Evolutionary conservation across 75 land plant species (phyloP).

Genomic region (Gnetum montanum): DNA sequence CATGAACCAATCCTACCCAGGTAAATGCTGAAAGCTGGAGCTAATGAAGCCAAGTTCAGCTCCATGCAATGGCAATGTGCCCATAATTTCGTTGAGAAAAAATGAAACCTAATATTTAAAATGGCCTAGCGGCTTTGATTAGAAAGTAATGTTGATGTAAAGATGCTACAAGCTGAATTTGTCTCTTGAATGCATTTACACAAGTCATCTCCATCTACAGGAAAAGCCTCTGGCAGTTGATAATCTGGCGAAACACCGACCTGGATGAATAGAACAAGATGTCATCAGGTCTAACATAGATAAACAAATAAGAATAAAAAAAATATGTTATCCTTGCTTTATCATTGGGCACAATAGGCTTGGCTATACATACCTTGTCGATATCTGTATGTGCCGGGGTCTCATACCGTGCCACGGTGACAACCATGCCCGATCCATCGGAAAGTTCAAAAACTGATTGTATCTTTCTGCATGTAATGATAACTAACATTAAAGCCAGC

Average conservation of each 20-base stretch:
- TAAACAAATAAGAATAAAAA: not conserved
- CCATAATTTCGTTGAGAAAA: too few relatives aligned
- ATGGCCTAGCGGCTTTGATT: too few relatives aligned
- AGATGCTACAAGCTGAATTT: conserved; percentile 45
- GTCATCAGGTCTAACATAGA: not conserved
- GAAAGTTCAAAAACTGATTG: conserved; percentile 95
- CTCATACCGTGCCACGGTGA: conserved; percentile 98
- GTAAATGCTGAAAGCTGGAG: too few relatives aligned
- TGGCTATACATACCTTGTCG: conserved; percentile 52
- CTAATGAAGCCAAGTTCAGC: too few relatives aligned
- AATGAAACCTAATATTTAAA: too few relatives aligned
- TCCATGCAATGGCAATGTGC: too few relatives aligned
- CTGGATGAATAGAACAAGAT: conserved; percentile 19
- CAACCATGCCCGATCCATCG: conserved; percentile 95
- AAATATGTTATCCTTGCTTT: not conserved
- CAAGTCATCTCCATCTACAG: conserved; percentile 74
- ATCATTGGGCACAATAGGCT: not conserved
- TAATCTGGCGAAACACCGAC: conserved; percentile 90
- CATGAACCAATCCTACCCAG: too few relatives aligned
- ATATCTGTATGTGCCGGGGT: conserved; percentile 91
- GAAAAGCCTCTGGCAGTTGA: conserved; percentile 65
- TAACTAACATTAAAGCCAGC: not conserved
- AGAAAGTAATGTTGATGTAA: conserved; percentile 31
- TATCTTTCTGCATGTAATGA: conserved; percentile 94
- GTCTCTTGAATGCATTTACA: conserved; percentile 77